Base-by-base conservation (phyloP, 1,284 basidiomycete species). In the Ganoderma lingzhi region DNA sequence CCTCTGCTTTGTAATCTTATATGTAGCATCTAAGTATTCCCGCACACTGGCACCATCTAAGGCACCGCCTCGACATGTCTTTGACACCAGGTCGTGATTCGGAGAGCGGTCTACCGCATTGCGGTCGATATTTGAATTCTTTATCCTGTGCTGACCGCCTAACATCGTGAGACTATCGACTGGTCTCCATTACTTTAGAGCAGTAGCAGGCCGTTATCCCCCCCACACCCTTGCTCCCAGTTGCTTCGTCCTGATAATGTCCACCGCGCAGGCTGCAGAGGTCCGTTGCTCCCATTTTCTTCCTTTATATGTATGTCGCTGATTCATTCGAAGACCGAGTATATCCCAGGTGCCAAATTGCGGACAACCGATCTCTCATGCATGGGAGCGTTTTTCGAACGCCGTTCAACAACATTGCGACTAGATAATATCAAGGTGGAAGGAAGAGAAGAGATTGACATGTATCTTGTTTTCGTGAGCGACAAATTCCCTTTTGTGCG, bases 391-490 rank as follows among this genome's bases (percentile, higher is more conserved):
- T 14, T 72, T 68, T 53, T 66, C 66, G 10, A 35, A 48, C 39
- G 69, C 66, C 10, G 62, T 72, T 12, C 58, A 70, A 37, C 56
- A 55, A 14, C 60, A 69, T 35, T 65, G 63, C 17, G 71, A 72
- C 42, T 62, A 72, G 63, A 65, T 61, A 59, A 41, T 69, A 37
- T 51, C 63, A 28, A 35, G 65, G 39, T 73, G 69, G 67, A 69
- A 70, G 19, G 62, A 58, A 6, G 71, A 70, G 37, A 66, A 6
- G 71, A 70, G 37, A 66, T 73, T 4, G 71, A 69, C 39, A 70
- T 65, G 65, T 65, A 69, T 42, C 65, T 73, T 6, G 69, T 70
- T 12, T 70, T 73, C 41, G 71, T 73, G 28, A 35, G 71, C 61
- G 48, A 15, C 14, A 19, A 6, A 62, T 19, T 45, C 19, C 45